Conservation (phyloP, 2,329 filamentous ascomycete genomes). For the Fusarium pseudonygamai region DNA sequence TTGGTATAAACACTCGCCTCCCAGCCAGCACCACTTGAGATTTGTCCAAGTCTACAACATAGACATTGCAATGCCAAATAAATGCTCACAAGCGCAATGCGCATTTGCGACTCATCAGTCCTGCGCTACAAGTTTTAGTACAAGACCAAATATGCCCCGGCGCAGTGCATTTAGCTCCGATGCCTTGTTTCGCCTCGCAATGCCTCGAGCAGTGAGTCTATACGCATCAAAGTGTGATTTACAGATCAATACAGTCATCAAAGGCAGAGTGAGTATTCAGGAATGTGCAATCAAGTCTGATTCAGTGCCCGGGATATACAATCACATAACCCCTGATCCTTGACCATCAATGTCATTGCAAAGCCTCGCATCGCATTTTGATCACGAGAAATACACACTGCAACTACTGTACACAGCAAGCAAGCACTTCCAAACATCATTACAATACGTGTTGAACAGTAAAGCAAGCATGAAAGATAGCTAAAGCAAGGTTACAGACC, state of each 20-base stretch:
- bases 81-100: not conserved
- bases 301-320: not conserved
- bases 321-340: not conserved
- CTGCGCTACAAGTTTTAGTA: not conserved
- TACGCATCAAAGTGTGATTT: not conserved
- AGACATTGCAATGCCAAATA: not conserved
- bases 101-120: not conserved
- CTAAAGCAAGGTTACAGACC: slow-evolving; percentile 24
- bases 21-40: not conserved
- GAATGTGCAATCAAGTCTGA: not conserved
- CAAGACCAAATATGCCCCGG: not conserved
- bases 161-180: not conserved
- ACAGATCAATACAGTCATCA: not conserved
- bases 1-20: not conserved
- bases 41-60: not conserved
- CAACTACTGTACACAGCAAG: not conserved
- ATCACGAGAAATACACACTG: not conserved
- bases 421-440: slow-evolving; percentile 1
- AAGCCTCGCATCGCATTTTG: not conserved
- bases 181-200: not conserved
- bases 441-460: slow-evolving; percentile 24
- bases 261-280: not conserved
- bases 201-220: not conserved
- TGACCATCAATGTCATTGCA: not conserved
- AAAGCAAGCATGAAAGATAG: slow-evolving; percentile 27